Percentiles rank a stretch among this genome's conserved stretches.
These are phyloP conservation scores for Solanum megistacrolobum DNA, from an alignment of 257 asterid species.

Conservation along the genomic window DNA sequence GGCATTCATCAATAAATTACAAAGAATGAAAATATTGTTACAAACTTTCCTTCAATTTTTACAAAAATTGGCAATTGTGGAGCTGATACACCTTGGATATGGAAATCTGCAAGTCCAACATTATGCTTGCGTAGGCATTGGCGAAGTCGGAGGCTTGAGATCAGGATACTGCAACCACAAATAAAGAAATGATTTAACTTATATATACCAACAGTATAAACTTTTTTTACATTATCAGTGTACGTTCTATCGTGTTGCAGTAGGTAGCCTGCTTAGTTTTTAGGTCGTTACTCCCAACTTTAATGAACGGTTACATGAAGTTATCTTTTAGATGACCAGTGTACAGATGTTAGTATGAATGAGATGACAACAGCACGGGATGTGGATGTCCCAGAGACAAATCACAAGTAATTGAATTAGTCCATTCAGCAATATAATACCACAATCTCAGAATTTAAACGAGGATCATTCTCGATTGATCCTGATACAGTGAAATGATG, in stretches of 20 bases:
- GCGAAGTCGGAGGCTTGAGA: constrained; percentile 87
- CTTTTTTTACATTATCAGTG: neutral
- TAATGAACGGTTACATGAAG: neutral
- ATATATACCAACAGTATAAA: neutral
- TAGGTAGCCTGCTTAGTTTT: neutral
- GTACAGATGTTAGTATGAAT: neutral
- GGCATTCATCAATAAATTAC: neutral
- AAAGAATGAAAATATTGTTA: neutral
- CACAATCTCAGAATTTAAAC: neutral
- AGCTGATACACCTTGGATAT: neutral
- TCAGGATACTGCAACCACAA: constrained; percentile 71
- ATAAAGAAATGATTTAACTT: neutral
- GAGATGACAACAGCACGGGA: neutral
- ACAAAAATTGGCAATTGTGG: neutral
- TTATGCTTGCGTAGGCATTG: constrained; percentile 79
- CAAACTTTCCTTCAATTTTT: neutral
- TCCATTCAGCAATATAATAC: neutral
- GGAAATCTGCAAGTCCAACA: neutral
- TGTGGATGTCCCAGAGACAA: neutral
- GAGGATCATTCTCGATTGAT: neutral
- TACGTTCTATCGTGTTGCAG: neutral
- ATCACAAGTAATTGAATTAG: neutral
- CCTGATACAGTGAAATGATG: neutral
- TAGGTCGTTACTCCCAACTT: neutral
- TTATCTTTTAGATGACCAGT: neutral